phyloP scores from a whole-genome alignment of 2,329 filamentous ascomycete genomes.

The Aspergillus sp. region DNA sequence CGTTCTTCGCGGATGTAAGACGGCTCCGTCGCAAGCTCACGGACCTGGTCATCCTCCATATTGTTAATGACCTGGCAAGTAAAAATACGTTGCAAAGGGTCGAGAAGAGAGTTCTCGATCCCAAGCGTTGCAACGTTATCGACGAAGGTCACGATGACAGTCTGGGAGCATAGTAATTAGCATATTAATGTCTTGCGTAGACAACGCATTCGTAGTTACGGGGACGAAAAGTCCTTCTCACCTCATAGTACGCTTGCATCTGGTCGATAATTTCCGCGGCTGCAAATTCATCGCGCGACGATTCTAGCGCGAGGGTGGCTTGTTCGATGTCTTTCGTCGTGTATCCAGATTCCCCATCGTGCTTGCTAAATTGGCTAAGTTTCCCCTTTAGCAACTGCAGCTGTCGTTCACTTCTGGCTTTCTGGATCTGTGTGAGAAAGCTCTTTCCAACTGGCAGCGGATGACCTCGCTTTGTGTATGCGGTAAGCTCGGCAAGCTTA shows the following conservation, averaged over 20 bases:
- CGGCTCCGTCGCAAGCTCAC: slow-evolving; percentile 31
- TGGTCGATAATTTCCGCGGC: slow-evolving; percentile 37
- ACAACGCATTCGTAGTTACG: background rate
- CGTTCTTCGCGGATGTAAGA: slow-evolving; percentile 7
- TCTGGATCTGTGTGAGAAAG: slow-evolving; percentile 8
- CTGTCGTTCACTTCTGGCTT: slow-evolving; percentile 5
- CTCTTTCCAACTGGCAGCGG: slow-evolving; percentile 12
- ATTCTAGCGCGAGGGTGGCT: slow-evolving; percentile 1
- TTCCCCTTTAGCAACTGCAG: slow-evolving; percentile 1
- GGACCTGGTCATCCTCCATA: slow-evolving; percentile 24
- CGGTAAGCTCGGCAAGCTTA: slow-evolving; percentile 17
- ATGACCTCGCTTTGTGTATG: slow-evolving; percentile 13
- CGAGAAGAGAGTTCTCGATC: slow-evolving; percentile 41
- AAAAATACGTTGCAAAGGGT: slow-evolving; percentile 34
- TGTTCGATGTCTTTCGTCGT: slow-evolving; percentile 1
- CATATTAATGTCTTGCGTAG: background rate
- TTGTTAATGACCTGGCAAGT: slow-evolving; percentile 27
- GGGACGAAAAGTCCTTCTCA: slow-evolving; percentile 3
- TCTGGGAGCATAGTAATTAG: slow-evolving; percentile 3
- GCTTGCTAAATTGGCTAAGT: slow-evolving; percentile 1
- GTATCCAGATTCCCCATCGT: background rate
- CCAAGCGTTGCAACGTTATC: slow-evolving; percentile 43
- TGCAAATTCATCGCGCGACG: slow-evolving; percentile 22
- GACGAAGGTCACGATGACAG: slow-evolving; percentile 35
- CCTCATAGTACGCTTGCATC: slow-evolving; percentile 26